Evolutionary conservation across 352 stramenopile genomes (phyloP).

Genomic region (Peronospora destructor): DNA sequence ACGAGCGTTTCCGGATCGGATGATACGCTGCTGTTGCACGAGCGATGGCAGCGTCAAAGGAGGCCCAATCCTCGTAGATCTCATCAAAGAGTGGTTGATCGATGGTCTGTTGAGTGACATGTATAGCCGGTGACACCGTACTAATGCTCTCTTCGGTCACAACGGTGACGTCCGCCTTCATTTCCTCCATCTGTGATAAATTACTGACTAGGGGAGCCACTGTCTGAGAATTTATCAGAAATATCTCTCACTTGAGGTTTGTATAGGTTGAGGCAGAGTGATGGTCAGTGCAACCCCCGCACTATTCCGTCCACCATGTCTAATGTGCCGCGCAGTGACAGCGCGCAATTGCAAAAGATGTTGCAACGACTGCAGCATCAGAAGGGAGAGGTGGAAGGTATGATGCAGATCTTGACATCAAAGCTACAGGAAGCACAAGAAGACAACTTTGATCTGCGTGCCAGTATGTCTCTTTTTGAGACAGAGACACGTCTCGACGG

Average conservation of each 20-base stretch:
- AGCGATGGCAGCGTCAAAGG: constrained; percentile 59
- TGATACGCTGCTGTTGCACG: constrained; percentile 56
- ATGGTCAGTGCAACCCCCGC: constrained; percentile 20
- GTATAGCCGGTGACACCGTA: not conserved
- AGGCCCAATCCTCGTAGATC: constrained; percentile 69
- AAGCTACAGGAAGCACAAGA: constrained; percentile 47
- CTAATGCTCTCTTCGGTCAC: constrained; percentile 3
- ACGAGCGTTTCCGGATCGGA: constrained; percentile 78
- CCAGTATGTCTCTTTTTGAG: constrained; percentile 44
- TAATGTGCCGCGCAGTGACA: not conserved
- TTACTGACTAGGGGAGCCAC: not conserved
- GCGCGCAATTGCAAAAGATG: constrained; percentile 24
- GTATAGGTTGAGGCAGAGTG: constrained; percentile 5
- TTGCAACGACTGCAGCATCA: constrained; percentile 42
- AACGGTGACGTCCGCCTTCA: constrained; percentile 7
- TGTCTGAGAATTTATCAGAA: constrained; percentile 11
- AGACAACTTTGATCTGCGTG: constrained; percentile 60
- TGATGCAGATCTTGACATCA: constrained; percentile 44
- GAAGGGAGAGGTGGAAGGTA: constrained; percentile 42
- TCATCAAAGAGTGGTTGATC: constrained; percentile 51
- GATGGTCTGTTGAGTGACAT: not conserved
- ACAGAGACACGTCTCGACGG: constrained; percentile 40
- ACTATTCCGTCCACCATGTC: constrained; percentile 12
- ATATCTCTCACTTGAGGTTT: constrained; percentile 1
- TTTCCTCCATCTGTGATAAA: constrained; percentile 15